phyloP scores from a whole-genome alignment of 2,329 filamentous ascomycete species.

The Aspergillus latus region DNA sequence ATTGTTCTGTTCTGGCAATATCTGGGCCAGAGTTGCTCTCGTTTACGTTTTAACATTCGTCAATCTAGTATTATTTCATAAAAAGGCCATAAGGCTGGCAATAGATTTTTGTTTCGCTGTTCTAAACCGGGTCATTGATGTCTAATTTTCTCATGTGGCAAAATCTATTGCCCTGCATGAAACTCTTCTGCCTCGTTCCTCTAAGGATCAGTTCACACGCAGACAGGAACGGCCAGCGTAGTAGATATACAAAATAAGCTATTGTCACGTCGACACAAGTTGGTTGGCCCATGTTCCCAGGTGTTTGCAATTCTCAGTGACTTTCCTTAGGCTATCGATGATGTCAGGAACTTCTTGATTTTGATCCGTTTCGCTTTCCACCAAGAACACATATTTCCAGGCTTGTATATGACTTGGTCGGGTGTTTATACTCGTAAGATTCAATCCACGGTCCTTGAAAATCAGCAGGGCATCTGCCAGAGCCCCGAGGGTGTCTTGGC shows the following conservation, averaged over 20 bases:
- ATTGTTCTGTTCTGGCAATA: conserved; percentile 19
- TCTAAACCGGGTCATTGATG: no score
- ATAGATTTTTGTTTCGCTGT: no score
- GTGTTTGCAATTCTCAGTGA: conserved; percentile 42
- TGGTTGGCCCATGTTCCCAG: conserved; percentile 45
- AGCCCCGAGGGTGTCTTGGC: conserved; percentile 75
- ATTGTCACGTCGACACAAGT: conserved; percentile 16
- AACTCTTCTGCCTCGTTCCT: no score
- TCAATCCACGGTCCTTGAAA: conserved; percentile 71
- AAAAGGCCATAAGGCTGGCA: no score
- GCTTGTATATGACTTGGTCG: conserved; percentile 70
- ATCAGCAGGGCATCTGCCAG: conserved; percentile 76
- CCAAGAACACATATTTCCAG: conserved; percentile 94
- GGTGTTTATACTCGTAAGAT: conserved; percentile 88
- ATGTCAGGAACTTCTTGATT: conserved; percentile 33
- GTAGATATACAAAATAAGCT: neutral
- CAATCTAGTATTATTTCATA: neutral
- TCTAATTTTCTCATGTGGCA: no score
- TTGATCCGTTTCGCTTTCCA: conserved; percentile 67
- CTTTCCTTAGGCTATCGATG: conserved; percentile 34
- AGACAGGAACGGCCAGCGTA: no score
- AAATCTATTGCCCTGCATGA: no score
- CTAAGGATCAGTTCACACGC: no score
- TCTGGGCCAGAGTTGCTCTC: conserved; percentile 18
- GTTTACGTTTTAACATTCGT: conserved; percentile 13